phyloP scores from a whole-genome alignment of 306 rosid species.

The Rosa rugosa region DNA sequence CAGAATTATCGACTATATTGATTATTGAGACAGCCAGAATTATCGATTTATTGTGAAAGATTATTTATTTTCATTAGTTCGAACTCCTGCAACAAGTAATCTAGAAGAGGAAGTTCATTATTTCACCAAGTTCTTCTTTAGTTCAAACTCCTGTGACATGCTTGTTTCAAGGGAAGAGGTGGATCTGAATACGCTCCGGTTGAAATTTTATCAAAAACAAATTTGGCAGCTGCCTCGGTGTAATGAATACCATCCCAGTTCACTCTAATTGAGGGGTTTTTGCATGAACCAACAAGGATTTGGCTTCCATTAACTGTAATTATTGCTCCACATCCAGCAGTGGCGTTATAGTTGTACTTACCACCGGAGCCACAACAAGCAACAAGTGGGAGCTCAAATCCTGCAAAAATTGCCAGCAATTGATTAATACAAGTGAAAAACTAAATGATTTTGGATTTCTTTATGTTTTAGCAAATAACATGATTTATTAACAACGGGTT shows the following conservation, averaged over 20 bases:
- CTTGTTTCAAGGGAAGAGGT: conserved; percentile 33
- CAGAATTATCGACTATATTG: no score
- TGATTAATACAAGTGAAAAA: background rate
- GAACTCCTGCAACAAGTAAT: no score
- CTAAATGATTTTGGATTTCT: no score
- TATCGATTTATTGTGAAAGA: no score
- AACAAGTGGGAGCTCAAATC: conserved; percentile 42
- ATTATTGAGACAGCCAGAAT: no score
- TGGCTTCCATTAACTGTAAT: conserved; percentile 21
- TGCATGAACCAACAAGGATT: conserved; percentile 46
- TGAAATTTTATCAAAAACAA: conserved; percentile 35
- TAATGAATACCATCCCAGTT: conserved; percentile 58
- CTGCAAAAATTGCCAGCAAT: conserved; percentile 20
- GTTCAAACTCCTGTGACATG: conserved; percentile 24
- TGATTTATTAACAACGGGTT: no score
- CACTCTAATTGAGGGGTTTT: conserved; percentile 28
- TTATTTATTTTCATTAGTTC: no score
- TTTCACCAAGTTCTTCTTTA: background rate
- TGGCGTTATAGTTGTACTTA: conserved; percentile 26
- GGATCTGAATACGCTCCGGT: conserved; percentile 50
- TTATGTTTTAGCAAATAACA: no score
- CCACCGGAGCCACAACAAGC: conserved; percentile 63
- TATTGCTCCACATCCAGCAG: conserved; percentile 33
- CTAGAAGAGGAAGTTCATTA: no score
- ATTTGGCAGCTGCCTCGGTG: conserved; percentile 51